Percentiles rank a stretch among this genome's conserved stretches.
Conservation (phyloP, 108 stramenopile genomes). For the Fragilaria crotonensis region DNA sequence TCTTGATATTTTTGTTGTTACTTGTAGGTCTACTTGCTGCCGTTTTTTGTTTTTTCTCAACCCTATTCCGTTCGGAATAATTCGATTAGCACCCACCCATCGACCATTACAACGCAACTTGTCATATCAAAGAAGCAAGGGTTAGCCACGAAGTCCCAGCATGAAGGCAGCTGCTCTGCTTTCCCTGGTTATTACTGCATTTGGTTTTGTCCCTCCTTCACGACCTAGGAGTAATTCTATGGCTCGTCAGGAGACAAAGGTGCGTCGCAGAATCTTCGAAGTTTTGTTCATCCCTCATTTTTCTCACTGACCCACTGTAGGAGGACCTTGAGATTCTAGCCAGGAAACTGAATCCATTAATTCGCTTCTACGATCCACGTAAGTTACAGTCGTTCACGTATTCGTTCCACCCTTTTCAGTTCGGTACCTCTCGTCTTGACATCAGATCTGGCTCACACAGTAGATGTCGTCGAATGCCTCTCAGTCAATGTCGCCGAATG, state of each 20-base stretch:
- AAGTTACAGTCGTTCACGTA: background rate
- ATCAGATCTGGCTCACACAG: too few relatives aligned
- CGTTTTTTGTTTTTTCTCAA: too few relatives aligned
- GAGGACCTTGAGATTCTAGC: constrained; percentile 59
- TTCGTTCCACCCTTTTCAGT: too few relatives aligned
- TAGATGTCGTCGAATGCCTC: too few relatives aligned
- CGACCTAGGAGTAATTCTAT: background rate
- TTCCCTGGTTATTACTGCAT: background rate
- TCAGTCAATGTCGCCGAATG: constrained; percentile 34
- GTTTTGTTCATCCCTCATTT: background rate
- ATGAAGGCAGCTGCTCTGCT: background rate
- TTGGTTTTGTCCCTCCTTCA: background rate
- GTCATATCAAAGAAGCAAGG: too few relatives aligned
- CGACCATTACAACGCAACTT: too few relatives aligned
- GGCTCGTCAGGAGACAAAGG: background rate
- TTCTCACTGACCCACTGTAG: constrained; percentile 4
- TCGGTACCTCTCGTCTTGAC: too few relatives aligned
- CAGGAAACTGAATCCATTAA: constrained; percentile 46
- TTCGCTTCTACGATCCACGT: constrained; percentile 58
- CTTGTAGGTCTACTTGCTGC: too few relatives aligned
- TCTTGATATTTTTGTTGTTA: too few relatives aligned
- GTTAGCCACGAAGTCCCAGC: too few relatives aligned
- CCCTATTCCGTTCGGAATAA: too few relatives aligned
- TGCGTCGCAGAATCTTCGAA: background rate
- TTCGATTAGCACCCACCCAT: too few relatives aligned